Percentiles rank a stretch among this genome's conserved stretches.
These are phyloP conservation scores for Phialemoniopsis sp. DNA, from an alignment of 2,329 filamentous ascomycete species.

Conservation along the genomic window DNA sequence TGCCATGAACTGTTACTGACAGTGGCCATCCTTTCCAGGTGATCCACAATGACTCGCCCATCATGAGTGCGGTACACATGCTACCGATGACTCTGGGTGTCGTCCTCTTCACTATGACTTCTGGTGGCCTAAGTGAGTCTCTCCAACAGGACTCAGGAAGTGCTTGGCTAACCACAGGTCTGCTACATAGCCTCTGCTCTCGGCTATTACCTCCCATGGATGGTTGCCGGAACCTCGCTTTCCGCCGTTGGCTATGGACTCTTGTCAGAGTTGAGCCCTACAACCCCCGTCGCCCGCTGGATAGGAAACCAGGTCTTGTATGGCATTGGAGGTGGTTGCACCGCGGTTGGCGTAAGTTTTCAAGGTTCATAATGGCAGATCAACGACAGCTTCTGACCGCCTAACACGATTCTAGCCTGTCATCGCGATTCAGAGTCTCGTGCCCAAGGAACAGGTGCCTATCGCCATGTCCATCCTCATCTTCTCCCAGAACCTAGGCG, in stretches of 20 bases:
- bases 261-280: constrained; percentile 21
- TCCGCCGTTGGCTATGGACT: constrained; percentile 26
- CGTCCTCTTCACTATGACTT: constrained; percentile 12
- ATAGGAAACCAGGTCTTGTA: constrained; percentile 23
- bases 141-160: neutral
- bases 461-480: constrained; percentile 28
- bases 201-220: constrained; percentile 29
- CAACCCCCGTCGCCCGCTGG: constrained; percentile 20
- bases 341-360: constrained; percentile 17
- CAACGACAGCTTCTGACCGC: neutral
- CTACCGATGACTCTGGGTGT: constrained; percentile 17
- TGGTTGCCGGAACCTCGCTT: constrained; percentile 20
- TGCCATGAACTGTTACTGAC: too few relatives aligned
- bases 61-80: constrained; percentile 19
- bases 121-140: constrained; percentile 19
- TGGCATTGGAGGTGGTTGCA: constrained; percentile 18
- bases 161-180: constrained; percentile 1
- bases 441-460: constrained; percentile 15
- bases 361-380: neutral
- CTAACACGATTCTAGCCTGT: constrained; percentile 11
- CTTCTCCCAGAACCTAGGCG: constrained; percentile 48
- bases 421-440: constrained; percentile 18
- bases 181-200: constrained; percentile 6
- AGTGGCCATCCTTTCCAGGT: too few relatives aligned
- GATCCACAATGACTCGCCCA: too few relatives aligned